Evolutionary conservation across 345 rosid species (phyloP), one percentile per base, ranked within the genome.

Genomic region (Erysimum cheiranthoides): DNA sequence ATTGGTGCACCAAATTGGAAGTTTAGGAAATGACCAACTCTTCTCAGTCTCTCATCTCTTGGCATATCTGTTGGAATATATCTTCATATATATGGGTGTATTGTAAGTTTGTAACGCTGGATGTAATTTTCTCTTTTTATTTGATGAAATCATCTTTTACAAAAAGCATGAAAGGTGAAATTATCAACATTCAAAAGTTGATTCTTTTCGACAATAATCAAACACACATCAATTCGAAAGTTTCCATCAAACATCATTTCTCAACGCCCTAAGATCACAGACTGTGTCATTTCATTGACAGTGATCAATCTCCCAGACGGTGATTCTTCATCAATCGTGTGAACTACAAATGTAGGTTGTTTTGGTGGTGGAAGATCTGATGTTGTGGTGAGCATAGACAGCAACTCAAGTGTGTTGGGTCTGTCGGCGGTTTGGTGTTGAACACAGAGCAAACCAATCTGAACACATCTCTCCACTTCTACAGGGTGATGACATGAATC

Each of bases 351-450:
- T 39, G 57, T n/a, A n/a, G 76, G 76, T 40, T 73, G 53, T 31
- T 50, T 62, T 17, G 76, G 76, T 2, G 3, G 12, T 14, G 76
- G 76, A 61, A 72, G 69, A 30, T 61, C 69, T n/a, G 61, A 38
- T 7, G 69, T 11, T 28, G 65, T 54, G 14, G 65, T 54, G 18
- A 74, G 34, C 72, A 74, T 74, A 3, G 76, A 73, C 27, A 73
- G 43, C 39, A 73, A 34, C 31, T 49, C 40, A 32, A 18, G 34
- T 12, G 59, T 66, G 57, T 64, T 74, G 1, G 78, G 76, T 73
- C 76, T 73, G 53, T 74, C 78, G 14, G 36, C n/a, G 43, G 72
- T 39, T 35, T 54, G 58, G 17, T 66, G 58, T 66, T 74, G 78
- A 30, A 66, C 45, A 40, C 78, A 74, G 3, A 74, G 65, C 32